These are phyloP conservation scores for Kazachstania kunashirensis DNA, from an alignment of 805 yeast genomes.

Conservation along the genomic window DNA sequence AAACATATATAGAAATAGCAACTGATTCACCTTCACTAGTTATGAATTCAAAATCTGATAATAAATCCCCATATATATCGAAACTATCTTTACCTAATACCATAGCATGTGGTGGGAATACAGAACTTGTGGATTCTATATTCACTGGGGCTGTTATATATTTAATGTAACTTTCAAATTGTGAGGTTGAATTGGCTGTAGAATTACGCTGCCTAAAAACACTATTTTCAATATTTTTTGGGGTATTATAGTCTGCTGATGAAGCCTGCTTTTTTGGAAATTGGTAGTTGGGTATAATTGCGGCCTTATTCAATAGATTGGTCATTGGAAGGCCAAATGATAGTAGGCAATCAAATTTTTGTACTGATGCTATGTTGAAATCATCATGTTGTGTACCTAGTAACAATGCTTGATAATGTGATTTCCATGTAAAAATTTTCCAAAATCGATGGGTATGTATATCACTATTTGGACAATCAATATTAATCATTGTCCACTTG, in stretches of 20 bases:
- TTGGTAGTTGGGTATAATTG: not conserved
- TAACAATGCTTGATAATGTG: constrained; percentile 62
- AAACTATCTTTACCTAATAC: constrained; percentile 68
- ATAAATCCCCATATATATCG: constrained; percentile 51
- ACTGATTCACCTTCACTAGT: constrained; percentile 63
- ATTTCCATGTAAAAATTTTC: constrained; percentile 65
- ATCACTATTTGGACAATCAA: constrained; percentile 43
- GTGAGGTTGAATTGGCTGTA: constrained; percentile 16
- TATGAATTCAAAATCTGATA: constrained; percentile 64
- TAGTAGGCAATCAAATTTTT: constrained; percentile 36
- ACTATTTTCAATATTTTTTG: not conserved
- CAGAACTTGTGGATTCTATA: constrained; percentile 55
- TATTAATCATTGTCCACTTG: constrained; percentile 56
- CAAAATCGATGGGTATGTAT: constrained; percentile 52
- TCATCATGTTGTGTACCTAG: constrained; percentile 38
- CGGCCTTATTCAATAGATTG: constrained; percentile 30
- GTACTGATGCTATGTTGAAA: constrained; percentile 30
- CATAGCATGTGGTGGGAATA: constrained; percentile 68
- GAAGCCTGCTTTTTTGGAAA: not conserved
- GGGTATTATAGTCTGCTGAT: not conserved
- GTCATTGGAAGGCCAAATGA: constrained; percentile 48
- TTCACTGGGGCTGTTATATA: constrained; percentile 66
- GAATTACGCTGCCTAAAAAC: constrained; percentile 7
- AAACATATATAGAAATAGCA: constrained; percentile 48
- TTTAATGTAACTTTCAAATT: constrained; percentile 61